Conservation (phyloP, 352 stramenopile genomes). For the Phytopythium delawarense region DNA sequence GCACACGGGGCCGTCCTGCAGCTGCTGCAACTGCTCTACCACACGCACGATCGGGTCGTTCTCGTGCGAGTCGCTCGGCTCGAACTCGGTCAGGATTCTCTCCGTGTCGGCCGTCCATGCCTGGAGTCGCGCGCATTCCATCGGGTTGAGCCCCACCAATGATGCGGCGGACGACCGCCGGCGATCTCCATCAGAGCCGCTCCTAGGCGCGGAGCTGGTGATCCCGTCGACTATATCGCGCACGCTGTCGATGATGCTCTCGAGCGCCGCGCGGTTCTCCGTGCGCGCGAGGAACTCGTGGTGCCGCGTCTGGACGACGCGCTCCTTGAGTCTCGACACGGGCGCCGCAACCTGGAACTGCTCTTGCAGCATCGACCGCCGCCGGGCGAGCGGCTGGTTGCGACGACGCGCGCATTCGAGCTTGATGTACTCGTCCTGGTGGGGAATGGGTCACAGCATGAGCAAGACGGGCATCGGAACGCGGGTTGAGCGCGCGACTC, state of each 20-base stretch:
- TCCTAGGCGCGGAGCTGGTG: neutral
- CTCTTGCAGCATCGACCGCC: constrained; percentile 37
- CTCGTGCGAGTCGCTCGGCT: constrained; percentile 35
- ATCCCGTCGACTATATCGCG: constrained; percentile 28
- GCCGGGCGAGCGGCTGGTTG: constrained; percentile 36
- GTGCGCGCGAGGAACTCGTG: constrained; percentile 43
- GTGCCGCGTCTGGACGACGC: constrained; percentile 34
- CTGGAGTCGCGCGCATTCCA: constrained; percentile 47
- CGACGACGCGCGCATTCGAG: constrained; percentile 48
- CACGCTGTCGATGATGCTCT: constrained; percentile 37
- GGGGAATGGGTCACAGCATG: neutral
- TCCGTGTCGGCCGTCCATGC: constrained; percentile 35
- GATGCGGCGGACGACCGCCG: constrained; percentile 4
- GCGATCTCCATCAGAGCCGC: neutral
- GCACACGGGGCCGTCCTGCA: constrained; percentile 54
- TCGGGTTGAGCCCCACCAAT: constrained; percentile 25
- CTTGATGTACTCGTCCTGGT: constrained; percentile 53
- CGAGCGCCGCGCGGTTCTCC: constrained; percentile 47
- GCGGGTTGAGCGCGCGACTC: too few species aligned
- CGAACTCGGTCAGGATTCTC: constrained; percentile 38
- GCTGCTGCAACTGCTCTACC: constrained; percentile 45
- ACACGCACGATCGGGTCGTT: constrained; percentile 45
- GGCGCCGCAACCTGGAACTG: constrained; percentile 37
- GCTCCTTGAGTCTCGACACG: constrained; percentile 42
- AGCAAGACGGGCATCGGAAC: neutral